A percentile compares a stretch with the other conserved stretches of the same genome.
Evolutionary conservation across 306 rosid species (phyloP).

Genomic region (Prunus persica): Prunus_persica_NCBIv2 NC_034011.1:2701001-2701500

Average conservation of each 20-base stretch:
- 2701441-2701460: slow-evolving; percentile 17
- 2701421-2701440: background rate
- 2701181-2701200: too few species aligned
- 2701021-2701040: background rate
- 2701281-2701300: background rate
- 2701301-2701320: background rate
- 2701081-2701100: background rate
- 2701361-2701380: background rate
- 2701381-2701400: background rate
- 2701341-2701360: background rate
- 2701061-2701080: background rate
- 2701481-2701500: slow-evolving; percentile 90
- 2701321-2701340: background rate
- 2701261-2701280: background rate
- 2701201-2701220: too few species aligned
- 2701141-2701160: background rate
- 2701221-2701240: background rate
- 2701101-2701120: background rate
- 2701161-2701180: background rate
- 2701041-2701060: background rate
- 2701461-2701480: slow-evolving; percentile 29
- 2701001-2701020: background rate
- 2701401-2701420: background rate
- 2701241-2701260: background rate
- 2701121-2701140: background rate